Percentiles rank a stretch among this genome's conserved stretches.
Evolutionary conservation across 2,329 filamentous ascomycete species (phyloP).

Genomic region (Aspergillus thermomutatus): DNA sequence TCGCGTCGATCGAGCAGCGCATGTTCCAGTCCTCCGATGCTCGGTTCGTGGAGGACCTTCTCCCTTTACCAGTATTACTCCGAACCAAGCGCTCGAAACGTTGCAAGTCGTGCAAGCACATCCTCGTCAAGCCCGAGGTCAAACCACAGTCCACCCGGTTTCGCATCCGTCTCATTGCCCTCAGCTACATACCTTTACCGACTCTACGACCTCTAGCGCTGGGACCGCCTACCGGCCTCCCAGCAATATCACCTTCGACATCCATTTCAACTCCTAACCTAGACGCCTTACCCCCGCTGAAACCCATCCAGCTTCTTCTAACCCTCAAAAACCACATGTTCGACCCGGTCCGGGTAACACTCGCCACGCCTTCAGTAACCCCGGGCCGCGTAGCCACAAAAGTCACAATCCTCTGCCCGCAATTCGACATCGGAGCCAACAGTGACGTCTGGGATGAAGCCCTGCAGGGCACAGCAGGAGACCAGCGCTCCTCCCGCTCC

Average conservation of each 20-base stretch:
- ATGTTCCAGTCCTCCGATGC: conserved; percentile 48
- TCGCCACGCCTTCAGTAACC: conserved; percentile 78
- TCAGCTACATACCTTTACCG: conserved; percentile 82
- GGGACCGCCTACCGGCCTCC: conserved; percentile 22
- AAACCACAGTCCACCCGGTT: conserved; percentile 88
- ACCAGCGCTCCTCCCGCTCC: conserved; percentile 41
- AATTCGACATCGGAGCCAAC: conserved; percentile 92
- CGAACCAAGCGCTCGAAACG: conserved; percentile 92
- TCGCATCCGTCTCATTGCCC: conserved; percentile 85
- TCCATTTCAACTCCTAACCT: conserved; percentile 36
- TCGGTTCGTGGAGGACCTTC: conserved; percentile 69
- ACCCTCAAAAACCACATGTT: conserved; percentile 94
- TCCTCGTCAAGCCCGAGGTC: conserved; percentile 88
- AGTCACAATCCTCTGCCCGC: conserved; percentile 89
- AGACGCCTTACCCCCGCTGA: conserved; percentile 46
- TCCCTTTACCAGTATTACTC: conserved; percentile 77
- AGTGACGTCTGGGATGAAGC: conserved; percentile 95
- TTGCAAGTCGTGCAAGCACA: conserved; percentile 88
- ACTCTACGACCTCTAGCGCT: conserved; percentile 60
- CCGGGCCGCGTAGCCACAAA: conserved; percentile 72
- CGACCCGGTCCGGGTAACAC: conserved; percentile 79
- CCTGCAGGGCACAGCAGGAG: conserved; percentile 52
- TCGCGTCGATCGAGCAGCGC: conserved; percentile 54
- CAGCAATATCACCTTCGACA: conserved; percentile 24
- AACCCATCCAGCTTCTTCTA: conserved; percentile 72